Evolutionary conservation across 805 yeast genomes (phyloP).

Genomic region (Saccharomycopsis babjevae): DNA sequence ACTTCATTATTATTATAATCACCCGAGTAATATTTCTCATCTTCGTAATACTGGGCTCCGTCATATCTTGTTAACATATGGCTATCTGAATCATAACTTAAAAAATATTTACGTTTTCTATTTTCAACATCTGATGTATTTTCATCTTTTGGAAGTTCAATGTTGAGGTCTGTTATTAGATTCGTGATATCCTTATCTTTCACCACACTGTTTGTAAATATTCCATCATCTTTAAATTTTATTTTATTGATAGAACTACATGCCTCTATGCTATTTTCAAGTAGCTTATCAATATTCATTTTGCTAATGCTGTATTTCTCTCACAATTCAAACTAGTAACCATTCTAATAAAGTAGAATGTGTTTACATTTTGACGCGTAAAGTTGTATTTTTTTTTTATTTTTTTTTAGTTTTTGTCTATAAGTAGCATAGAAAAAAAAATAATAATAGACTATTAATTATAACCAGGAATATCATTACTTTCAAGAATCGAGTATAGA

Average conservation of each 20-base stretch:
- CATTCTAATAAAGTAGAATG: too few species aligned
- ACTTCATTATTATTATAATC: constrained; percentile 11
- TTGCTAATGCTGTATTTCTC: not conserved
- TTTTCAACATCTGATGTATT: not conserved
- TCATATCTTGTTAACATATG: constrained; percentile 9
- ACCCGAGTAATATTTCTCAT: constrained; percentile 1
- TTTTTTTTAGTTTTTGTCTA: too few species aligned
- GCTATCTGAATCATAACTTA: constrained; percentile 4
- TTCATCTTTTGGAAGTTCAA: constrained; percentile 1
- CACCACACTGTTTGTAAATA: constrained; percentile 13
- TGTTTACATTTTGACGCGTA: not conserved
- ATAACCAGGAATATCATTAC: too few species aligned
- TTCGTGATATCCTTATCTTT: constrained; percentile 15
- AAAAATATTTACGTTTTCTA: not conserved
- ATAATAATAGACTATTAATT: not conserved
- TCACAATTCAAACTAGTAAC: not conserved
- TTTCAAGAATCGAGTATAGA: too few species aligned
- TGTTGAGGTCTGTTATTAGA: constrained; percentile 15
- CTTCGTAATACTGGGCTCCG: constrained; percentile 7
- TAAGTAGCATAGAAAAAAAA: too few species aligned
- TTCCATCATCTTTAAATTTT: constrained; percentile 11
- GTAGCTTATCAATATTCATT: not conserved
- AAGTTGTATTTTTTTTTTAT: not conserved
- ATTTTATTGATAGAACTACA: constrained; percentile 2
- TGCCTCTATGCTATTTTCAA: not conserved